Evolutionary conservation across 345 rosid genomes (phyloP).

Genomic region (Dovyalis caffra): DNA sequence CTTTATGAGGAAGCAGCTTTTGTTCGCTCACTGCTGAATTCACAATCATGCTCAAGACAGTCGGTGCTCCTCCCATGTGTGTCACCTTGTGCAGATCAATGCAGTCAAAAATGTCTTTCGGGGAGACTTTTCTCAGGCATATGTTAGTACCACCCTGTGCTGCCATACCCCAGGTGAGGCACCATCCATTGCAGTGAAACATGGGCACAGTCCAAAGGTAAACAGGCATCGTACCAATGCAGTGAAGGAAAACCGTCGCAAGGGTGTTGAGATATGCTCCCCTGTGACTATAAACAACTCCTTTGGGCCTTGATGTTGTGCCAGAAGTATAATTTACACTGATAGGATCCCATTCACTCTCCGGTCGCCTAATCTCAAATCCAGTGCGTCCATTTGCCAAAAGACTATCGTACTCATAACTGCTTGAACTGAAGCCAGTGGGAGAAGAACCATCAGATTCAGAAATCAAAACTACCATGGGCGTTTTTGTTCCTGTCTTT

Average conservation of each 20-base stretch:
- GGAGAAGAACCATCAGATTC: conserved; percentile 27
- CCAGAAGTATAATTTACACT: conserved; percentile 85
- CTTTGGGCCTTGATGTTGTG: conserved; percentile 80
- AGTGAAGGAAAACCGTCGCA: conserved; percentile 54
- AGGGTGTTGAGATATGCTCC: conserved; percentile 83
- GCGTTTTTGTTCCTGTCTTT: conserved; percentile 33
- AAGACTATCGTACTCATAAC: conserved; percentile 47
- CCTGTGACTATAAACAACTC: conserved; percentile 82
- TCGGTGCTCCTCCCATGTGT: conserved; percentile 86
- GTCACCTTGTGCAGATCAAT: conserved; percentile 59
- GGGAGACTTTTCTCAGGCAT: conserved; percentile 59
- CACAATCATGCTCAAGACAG: conserved; percentile 74
- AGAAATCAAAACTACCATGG: conserved; percentile 46
- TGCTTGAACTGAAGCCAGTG: neutral
- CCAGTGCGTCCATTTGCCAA: conserved; percentile 37
- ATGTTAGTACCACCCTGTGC: conserved; percentile 85
- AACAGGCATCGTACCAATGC: conserved; percentile 49
- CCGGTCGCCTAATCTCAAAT: conserved; percentile 49
- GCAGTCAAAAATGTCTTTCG: conserved; percentile 54
- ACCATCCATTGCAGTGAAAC: conserved; percentile 97
- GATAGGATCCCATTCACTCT: conserved; percentile 76
- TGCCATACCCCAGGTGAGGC: conserved; percentile 80
- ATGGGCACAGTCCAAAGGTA: conserved; percentile 92
- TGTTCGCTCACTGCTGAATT: conserved; percentile 41
- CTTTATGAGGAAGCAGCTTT: conserved; percentile 47